phyloP scores from a whole-genome alignment of 1,284 basidiomycete genomes.

The Rhodotorula mucilaginosa region DNA sequence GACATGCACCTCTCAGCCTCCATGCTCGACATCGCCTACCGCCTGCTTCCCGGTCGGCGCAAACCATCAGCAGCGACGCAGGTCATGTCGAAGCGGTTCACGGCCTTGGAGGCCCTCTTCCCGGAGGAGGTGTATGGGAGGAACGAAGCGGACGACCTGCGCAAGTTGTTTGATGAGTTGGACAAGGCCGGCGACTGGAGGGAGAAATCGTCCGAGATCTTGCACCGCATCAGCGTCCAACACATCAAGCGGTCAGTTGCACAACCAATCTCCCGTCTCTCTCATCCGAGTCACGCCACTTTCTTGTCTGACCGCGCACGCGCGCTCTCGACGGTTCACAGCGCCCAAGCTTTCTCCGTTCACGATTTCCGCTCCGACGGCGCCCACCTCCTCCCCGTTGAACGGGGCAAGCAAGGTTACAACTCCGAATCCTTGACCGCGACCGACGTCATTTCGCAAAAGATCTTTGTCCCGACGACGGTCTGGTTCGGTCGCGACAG shows the following conservation, averaged over 20 bases:
- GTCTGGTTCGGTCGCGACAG: conserved; percentile 20
- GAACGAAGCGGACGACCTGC: not conserved
- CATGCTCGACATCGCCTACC: conserved; percentile 20
- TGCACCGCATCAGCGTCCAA: not conserved
- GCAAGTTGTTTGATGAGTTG: not conserved
- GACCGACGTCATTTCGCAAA: not conserved
- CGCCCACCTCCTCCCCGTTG: not conserved
- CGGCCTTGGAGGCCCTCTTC: not conserved
- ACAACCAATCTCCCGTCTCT: not conserved
- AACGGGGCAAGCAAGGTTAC: not conserved
- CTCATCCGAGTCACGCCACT: not conserved
- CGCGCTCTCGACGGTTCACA: not conserved
- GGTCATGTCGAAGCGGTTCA: not conserved
- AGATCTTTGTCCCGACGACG: not conserved
- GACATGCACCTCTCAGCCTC: conserved; percentile 10
- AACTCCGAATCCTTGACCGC: not conserved
- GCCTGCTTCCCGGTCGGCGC: not conserved
- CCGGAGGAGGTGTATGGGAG: not conserved
- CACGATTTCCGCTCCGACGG: conserved; percentile 7
- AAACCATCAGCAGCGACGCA: not conserved
- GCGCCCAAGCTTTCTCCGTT: conserved; percentile 8
- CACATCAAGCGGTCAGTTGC: conserved; percentile 18
- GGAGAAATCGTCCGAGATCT: not conserved
- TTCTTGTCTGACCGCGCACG: not conserved
- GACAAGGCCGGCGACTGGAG: not conserved